Evolutionary conservation across 2,329 filamentous ascomycete genomes (phyloP).

Genomic region (Podosphaera aphanis): DNA sequence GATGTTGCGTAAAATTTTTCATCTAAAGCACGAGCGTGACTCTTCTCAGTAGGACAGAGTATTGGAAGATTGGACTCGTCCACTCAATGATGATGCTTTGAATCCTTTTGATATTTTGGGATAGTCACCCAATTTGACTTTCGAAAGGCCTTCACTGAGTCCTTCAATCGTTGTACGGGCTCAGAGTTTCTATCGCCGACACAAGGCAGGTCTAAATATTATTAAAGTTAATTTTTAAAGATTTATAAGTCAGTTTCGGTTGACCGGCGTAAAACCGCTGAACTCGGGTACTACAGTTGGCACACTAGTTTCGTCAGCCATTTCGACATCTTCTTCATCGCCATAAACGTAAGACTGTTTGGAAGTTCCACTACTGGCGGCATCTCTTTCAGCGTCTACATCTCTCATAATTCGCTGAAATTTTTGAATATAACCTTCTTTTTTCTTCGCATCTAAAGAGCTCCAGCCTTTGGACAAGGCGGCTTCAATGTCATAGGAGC

Average conservation of each 20-base stretch:
- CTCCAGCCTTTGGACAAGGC: conserved; percentile 12
- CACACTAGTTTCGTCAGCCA: conserved; percentile 13
- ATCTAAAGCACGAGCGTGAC: too few relatives aligned
- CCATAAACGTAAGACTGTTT: conserved; percentile 6
- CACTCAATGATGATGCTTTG: too few relatives aligned
- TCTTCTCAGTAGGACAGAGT: too few relatives aligned
- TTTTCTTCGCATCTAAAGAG: conserved; percentile 7
- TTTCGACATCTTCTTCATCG: conserved; percentile 15
- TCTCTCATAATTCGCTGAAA: conserved; percentile 14
- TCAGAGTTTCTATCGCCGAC: too few relatives aligned
- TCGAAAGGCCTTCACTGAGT: too few relatives aligned
- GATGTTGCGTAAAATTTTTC: too few relatives aligned
- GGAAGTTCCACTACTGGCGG: conserved; percentile 7
- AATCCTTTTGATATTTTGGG: too few relatives aligned
- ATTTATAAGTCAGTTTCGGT: conserved; percentile 4
- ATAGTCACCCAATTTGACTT: too few relatives aligned
- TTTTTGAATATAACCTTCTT: conserved; percentile 7
- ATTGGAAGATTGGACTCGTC: too few relatives aligned
- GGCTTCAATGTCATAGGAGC: conserved; percentile 12
- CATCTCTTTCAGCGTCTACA: conserved; percentile 8
- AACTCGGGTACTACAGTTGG: conserved; percentile 3
- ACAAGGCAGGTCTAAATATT: too few relatives aligned
- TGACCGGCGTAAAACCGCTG: conserved; percentile 15
- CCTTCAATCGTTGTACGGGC: too few relatives aligned
- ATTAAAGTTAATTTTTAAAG: background rate